Base-by-base conservation (phyloP, 2,329 filamentous ascomycete genomes). In the Didymella exigua region DNA sequence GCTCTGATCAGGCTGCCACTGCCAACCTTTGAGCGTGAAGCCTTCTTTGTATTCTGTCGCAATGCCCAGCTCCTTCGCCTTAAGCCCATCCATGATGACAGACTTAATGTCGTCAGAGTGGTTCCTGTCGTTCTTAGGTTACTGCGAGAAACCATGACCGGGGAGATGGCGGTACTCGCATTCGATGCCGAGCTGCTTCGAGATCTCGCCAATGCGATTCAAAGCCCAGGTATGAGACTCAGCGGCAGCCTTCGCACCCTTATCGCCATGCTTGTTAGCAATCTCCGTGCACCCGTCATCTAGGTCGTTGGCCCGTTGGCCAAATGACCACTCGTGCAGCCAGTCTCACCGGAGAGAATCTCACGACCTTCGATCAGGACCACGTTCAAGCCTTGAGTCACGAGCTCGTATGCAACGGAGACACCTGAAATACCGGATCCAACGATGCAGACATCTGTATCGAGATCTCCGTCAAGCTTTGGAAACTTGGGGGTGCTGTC, bases 181-280 rank as follows among this genome's bases (percentile, higher is more conserved):
- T 0, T 84, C 81, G 27, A 85, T 82, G 4, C 76, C 77, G 5
- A 84, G 71, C 56, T 80, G 66, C 50, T 75, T 72, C 0, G 78
- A 71, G 2, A 86, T 72, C 52, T 84, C 77, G 0, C 81, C 82
- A 0, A 85, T 75, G 0, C 76, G 77, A 19, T 81, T 74, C 10
- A 84, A 61, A 0, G 82, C 83, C 79, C 82, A 86, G 0, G 75
- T 73, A 50, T 85, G 82, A 23, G 81, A 83, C 14, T 85, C 81
- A 0, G 81, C 82, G 0, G 81, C 81, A 0, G 71, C 61, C 51
- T 75, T 75, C 0, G 82, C 82, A 1, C 81, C 81, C 0, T 76
- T 69, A 18, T 78, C 67, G 0, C 83, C 82, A 45, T 84, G 82
- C 66, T 82, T 82, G 68, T 78, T 78, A 7, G 75, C 75, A 47